phyloP scores from a whole-genome alignment of 371 early-diverging fungal genomes.

The Amoeboaphelidium protococcarum region DNA sequence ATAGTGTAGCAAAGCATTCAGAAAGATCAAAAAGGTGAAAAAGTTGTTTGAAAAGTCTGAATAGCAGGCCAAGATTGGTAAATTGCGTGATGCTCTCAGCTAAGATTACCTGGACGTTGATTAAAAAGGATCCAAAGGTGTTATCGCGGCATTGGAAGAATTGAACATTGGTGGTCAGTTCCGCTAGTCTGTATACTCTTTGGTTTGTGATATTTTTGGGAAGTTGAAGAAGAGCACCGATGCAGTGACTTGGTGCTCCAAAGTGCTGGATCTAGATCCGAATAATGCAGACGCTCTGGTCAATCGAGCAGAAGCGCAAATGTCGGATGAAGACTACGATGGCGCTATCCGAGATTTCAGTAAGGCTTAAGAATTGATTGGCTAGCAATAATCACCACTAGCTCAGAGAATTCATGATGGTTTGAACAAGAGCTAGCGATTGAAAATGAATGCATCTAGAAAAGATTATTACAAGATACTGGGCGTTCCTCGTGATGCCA shows the following conservation, averaged over 20 bases:
- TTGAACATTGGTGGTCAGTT: background rate
- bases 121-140: no score
- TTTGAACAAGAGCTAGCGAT: background rate
- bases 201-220: background rate
- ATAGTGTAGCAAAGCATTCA: background rate
- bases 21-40: background rate
- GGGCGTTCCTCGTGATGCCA: constrained; percentile 3
- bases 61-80: background rate
- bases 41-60: background rate
- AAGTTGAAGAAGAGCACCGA: constrained; percentile 11
- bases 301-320: constrained; percentile 31
- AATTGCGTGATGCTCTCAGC: background rate
- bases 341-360: background rate
- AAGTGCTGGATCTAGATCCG: constrained; percentile 15
- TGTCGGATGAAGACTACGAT: constrained; percentile 10
- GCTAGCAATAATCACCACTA: background rate
- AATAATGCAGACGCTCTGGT: constrained; percentile 39
- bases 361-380: background rate
- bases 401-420: background rate
- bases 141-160: background rate
- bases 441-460: background rate
- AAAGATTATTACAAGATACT: constrained; percentile 8
- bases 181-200: background rate
- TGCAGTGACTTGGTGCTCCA: constrained; percentile 15
- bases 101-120: no score